These are phyloP conservation scores for Alternaria solani DNA, from an alignment of 2,329 filamentous ascomycete genomes.

Conservation along the genomic window DNA sequence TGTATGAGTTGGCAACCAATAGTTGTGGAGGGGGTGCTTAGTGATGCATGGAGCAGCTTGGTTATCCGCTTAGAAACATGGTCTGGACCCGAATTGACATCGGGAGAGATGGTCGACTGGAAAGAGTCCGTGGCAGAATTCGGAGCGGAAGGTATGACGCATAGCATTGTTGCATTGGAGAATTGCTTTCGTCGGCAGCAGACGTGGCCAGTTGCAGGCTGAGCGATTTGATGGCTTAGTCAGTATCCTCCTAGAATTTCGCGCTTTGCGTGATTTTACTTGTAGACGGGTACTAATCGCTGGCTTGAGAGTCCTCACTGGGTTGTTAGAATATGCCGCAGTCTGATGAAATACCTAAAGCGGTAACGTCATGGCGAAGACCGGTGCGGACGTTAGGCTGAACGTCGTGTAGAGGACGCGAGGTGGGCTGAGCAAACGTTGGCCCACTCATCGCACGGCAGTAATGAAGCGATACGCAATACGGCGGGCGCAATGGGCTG, in stretches of 20 bases:
- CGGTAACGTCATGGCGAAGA: neutral
- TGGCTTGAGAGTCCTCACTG: conserved; percentile 2
- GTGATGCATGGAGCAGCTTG: conserved; percentile 17
- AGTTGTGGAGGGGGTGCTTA: conserved; percentile 13
- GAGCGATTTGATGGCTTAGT: conserved; percentile 15
- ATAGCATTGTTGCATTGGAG: neutral
- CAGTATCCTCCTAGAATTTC: conserved; percentile 14
- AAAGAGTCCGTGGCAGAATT: neutral
- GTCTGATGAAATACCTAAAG: neutral
- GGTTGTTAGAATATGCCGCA: neutral
- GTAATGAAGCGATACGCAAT: conserved; percentile 6
- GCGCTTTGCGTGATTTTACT: conserved; percentile 26
- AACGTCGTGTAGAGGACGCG: conserved; percentile 1
- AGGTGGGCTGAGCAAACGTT: conserved; percentile 8
- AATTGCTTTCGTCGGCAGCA: conserved; percentile 3
- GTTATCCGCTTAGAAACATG: conserved; percentile 18
- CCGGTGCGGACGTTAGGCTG: conserved; percentile 1
- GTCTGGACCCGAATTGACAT: conserved; percentile 1
- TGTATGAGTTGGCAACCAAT: conserved; percentile 7
- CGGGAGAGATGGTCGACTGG: neutral
- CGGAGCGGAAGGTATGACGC: neutral
- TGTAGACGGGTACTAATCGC: conserved; percentile 9
- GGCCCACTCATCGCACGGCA: neutral
- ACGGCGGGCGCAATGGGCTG: conserved; percentile 2
- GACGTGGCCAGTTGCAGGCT: conserved; percentile 8